These are phyloP conservation scores for Acacia melanoxylon DNA, from an alignment of 306 rosid genomes.

Conservation along the genomic window DNA sequence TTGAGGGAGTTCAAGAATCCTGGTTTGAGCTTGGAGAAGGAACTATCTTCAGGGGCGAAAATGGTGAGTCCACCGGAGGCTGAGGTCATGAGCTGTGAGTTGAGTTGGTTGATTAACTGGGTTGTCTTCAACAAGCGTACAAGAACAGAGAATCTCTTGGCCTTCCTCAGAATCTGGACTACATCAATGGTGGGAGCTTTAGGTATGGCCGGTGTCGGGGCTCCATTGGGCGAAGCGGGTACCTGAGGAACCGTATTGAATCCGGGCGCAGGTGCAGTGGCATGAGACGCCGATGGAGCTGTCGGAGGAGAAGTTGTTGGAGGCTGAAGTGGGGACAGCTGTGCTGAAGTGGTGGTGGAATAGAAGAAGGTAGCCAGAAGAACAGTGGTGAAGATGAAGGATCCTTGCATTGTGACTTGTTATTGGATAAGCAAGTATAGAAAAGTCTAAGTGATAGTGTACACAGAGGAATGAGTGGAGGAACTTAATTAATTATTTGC, in stretches of 20 bases:
- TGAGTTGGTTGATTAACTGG: conserved; percentile 50
- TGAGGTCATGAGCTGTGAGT: conserved; percentile 55
- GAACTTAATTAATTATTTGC: background rate
- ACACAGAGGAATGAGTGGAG: background rate
- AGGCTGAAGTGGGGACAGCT: conserved; percentile 44
- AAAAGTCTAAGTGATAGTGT: background rate
- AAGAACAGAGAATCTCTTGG: conserved; percentile 56
- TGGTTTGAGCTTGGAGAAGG: conserved; percentile 62
- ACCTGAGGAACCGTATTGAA: conserved; percentile 39
- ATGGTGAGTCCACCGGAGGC: conserved; percentile 56
- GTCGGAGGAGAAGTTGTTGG: conserved; percentile 34
- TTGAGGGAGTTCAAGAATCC: conserved; percentile 63
- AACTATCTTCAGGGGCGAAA: conserved; percentile 61
- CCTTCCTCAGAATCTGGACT: conserved; percentile 55
- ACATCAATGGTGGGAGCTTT: conserved; percentile 49
- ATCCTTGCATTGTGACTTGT: conserved; percentile 35
- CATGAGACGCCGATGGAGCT: conserved; percentile 15
- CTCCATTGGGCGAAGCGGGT: conserved; percentile 38
- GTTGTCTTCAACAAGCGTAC: conserved; percentile 59
- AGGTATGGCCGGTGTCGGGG: conserved; percentile 54
- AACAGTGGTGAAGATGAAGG: conserved; percentile 33
- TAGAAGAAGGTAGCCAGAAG: conserved; percentile 30
- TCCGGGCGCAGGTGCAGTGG: conserved; percentile 42
- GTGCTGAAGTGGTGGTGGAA: conserved; percentile 37
- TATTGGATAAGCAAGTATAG: background rate